Base-by-base conservation (phyloP, 108 stramenopile species). In the Cyclostephanos tholiformis region DNA sequence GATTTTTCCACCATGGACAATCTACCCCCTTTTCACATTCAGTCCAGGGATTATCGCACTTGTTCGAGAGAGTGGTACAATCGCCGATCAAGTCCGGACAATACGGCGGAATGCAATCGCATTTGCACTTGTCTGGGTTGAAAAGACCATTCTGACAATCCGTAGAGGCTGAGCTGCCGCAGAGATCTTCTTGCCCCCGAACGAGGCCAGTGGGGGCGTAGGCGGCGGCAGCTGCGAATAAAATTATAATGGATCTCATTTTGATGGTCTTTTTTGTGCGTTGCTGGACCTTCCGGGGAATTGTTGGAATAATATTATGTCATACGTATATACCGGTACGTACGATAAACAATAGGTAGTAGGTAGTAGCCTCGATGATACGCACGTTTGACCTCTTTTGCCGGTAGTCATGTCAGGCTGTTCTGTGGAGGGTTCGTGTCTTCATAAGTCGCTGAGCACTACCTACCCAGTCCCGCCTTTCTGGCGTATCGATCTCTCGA, bases 1-100 rank as follows among this genome's bases (percentile, higher is more conserved):
- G 35, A 69, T 69, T 73, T 8, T 16, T 19, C 72, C 72, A 80
- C 79, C 79, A 80, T 0, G 79, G 79, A 69, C 79, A 80, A 58
- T 80, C 23, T 32, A 68, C 63, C 14, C 72, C 79, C 52, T 61
- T 72, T 2, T 2, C 20, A 55, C 79, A 80, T 32, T 55, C 25
- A 17, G 35, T 30, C 76, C 76, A 77, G 0, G 76, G 76, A 57
- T 77, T 77, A 0, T 67, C 76, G 46, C 76, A 77, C 30, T 26
- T 48, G 12, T 58, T 56, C 27, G 53, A 12, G 20, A 61, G 69
- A 36, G 30, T 56, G 26, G 30, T 26, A 27, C 76, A 77, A 36
- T 69, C 68, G 0, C 76, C 76, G 26, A 36, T 63, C 12, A 35
- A 10, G 30, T 69, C 76, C 4, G 62, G 68, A 16, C 76, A 77